Evolutionary conservation across 192 early-diverging fungal species (phyloP).

Genomic region (Dissophora ornata): DNA sequence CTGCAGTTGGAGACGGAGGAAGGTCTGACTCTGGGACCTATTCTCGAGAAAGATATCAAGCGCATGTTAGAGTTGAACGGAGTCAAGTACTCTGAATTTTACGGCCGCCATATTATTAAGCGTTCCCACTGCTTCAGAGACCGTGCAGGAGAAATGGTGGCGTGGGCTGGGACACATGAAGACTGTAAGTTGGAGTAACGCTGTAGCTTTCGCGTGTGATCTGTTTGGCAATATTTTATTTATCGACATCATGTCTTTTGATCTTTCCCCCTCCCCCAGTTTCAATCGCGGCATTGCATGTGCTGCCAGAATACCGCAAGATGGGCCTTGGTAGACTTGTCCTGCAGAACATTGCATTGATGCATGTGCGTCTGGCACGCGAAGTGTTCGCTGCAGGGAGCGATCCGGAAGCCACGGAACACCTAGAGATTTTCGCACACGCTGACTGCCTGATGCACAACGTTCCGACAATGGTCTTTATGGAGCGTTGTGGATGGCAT

Average conservation of each 20-base stretch:
- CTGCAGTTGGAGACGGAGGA: conserved; percentile 8
- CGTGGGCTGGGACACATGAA: conserved; percentile 46
- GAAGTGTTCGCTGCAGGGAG: conserved; percentile 1
- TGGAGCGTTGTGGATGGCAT: conserved; percentile 44
- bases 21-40: conserved; percentile 20
- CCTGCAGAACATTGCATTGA: conserved; percentile 14
- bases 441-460: conserved; percentile 37
- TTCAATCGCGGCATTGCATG: conserved; percentile 38
- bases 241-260: too few species aligned
- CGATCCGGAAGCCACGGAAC: neutral
- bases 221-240: too few species aligned
- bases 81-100: conserved; percentile 10
- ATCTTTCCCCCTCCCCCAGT: too few species aligned
- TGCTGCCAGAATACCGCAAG: conserved; percentile 36
- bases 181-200: conserved; percentile 46
- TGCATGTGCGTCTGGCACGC: conserved; percentile 21
- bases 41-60: conserved; percentile 21
- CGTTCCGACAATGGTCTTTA: conserved; percentile 29
- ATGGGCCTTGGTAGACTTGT: conserved; percentile 33
- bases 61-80: conserved; percentile 27
- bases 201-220: too few species aligned
- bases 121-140: conserved; percentile 21
- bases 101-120: conserved; percentile 24
- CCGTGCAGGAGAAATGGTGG: conserved; percentile 28
- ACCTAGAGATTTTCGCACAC: conserved; percentile 15